Evolutionary conservation across 441 rosid species (phyloP).

Genomic region (Jatropha multifida): DNA sequence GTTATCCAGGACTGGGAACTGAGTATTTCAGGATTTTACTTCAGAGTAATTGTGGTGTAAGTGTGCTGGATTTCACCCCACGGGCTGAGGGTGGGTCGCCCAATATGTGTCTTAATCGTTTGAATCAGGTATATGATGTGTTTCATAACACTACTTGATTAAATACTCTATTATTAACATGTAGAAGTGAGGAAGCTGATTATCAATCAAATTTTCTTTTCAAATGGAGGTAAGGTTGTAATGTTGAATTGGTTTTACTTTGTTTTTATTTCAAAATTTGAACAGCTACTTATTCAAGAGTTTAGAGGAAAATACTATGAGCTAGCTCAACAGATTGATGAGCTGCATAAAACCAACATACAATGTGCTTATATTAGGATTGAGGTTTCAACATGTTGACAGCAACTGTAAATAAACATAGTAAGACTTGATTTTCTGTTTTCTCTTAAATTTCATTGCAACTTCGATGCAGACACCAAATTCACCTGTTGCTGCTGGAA

Average conservation of each 20-base stretch:
- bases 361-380: neutral
- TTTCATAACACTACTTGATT: neutral
- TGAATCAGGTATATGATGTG: slow-evolving; percentile 66
- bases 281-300: neutral
- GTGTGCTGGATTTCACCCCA: slow-evolving; percentile 79
- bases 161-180: neutral
- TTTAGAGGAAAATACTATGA: neutral
- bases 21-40: slow-evolving; percentile 80
- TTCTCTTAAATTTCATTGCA: slow-evolving; percentile 25
- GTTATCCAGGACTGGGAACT: slow-evolving; percentile 65
- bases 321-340: neutral
- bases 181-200: neutral
- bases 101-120: slow-evolving; percentile 69
- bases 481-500: slow-evolving; percentile 73
- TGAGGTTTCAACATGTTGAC: neutral
- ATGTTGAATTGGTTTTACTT: neutral
- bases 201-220: neutral
- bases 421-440: slow-evolving; percentile 3
- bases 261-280: neutral
- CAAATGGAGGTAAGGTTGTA: neutral
- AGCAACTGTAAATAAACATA: neutral
- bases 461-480: slow-evolving; percentile 70
- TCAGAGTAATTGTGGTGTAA: slow-evolving; percentile 95
- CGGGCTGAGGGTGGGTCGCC: slow-evolving; percentile 62
- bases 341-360: neutral